A percentile compares a stretch with the other conserved stretches of the same genome.
Conservation (phyloP, 345 rosid genomes). For the Erodium maritimum region DNA sequence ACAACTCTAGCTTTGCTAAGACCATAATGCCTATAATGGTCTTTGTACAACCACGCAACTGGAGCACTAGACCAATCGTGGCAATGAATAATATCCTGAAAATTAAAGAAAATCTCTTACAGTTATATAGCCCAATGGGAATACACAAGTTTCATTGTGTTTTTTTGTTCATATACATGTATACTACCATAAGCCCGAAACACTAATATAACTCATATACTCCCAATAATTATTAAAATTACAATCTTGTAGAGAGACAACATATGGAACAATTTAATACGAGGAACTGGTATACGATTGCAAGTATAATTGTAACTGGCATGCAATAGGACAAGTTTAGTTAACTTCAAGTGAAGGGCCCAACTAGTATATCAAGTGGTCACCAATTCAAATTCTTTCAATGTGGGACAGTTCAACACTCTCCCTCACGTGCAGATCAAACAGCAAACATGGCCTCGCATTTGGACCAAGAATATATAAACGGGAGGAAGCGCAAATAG, state of each 20-base stretch:
- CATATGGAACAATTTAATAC: not conserved
- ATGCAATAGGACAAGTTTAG: too few relatives aligned
- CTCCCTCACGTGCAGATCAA: too few relatives aligned
- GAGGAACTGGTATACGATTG: too few relatives aligned
- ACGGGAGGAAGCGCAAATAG: too few relatives aligned
- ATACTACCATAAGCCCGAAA: not conserved
- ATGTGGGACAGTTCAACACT: too few relatives aligned
- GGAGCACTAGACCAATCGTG: constrained; percentile 98
- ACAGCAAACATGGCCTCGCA: too few relatives aligned
- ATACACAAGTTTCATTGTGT: not conserved
- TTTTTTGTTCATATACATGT: not conserved
- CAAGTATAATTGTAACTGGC: too few relatives aligned
- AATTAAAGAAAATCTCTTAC: constrained; percentile 3
- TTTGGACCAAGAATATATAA: too few relatives aligned
- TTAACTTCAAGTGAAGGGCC: too few relatives aligned
- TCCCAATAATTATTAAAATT: not conserved
- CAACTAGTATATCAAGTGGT: too few relatives aligned
- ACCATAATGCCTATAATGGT: constrained; percentile 61
- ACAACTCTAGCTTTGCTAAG: constrained; percentile 71
- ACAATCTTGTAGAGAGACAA: not conserved
- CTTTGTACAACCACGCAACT: constrained; percentile 77
- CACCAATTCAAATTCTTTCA: too few relatives aligned
- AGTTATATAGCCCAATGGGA: not conserved
- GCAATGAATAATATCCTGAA: constrained; percentile 91
- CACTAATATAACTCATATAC: not conserved